These are phyloP conservation scores for Sporopachydermia cereana DNA, from an alignment of 1,139 yeast species.

Conservation along the genomic window DNA sequence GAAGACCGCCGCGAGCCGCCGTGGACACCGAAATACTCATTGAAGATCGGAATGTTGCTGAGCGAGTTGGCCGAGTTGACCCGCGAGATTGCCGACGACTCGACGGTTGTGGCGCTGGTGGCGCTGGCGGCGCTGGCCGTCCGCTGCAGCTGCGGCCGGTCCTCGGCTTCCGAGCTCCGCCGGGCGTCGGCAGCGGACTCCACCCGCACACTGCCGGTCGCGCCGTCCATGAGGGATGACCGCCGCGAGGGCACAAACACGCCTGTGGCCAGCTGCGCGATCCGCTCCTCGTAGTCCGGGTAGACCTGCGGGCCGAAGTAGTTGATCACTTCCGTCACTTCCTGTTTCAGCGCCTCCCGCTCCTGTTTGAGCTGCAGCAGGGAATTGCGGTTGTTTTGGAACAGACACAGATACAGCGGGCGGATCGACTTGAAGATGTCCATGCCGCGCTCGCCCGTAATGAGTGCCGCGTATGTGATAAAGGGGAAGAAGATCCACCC, in stretches of 20 bases:
- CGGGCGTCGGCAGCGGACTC: constrained; percentile 27
- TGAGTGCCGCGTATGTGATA: constrained; percentile 77
- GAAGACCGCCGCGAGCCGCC: not conserved
- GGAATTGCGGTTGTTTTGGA: not conserved
- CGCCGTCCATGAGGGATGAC: constrained; percentile 21
- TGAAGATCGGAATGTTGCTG: constrained; percentile 43
- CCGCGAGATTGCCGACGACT: constrained; percentile 41
- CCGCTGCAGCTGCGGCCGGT: constrained; percentile 12
- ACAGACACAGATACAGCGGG: constrained; percentile 66
- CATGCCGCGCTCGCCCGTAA: constrained; percentile 88
- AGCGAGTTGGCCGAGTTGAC: constrained; percentile 41
- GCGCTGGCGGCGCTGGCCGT: constrained; percentile 8
- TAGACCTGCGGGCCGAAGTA: constrained; percentile 66
- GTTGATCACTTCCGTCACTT: constrained; percentile 59
- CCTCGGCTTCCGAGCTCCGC: constrained; percentile 17
- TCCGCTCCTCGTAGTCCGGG: constrained; percentile 58
- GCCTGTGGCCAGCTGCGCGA: constrained; percentile 27
- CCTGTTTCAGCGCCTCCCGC: constrained; percentile 31
- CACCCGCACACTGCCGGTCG: constrained; percentile 36
- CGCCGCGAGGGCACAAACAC: not conserved
- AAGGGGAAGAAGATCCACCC: constrained; percentile 49
- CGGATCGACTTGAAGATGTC: constrained; percentile 74
- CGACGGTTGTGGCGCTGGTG: constrained; percentile 15
- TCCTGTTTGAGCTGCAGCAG: constrained; percentile 3
- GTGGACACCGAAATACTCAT: constrained; percentile 8